phyloP scores from a whole-genome alignment of 768 basidiomycete species.

The Arthromyces matolae region DNA sequence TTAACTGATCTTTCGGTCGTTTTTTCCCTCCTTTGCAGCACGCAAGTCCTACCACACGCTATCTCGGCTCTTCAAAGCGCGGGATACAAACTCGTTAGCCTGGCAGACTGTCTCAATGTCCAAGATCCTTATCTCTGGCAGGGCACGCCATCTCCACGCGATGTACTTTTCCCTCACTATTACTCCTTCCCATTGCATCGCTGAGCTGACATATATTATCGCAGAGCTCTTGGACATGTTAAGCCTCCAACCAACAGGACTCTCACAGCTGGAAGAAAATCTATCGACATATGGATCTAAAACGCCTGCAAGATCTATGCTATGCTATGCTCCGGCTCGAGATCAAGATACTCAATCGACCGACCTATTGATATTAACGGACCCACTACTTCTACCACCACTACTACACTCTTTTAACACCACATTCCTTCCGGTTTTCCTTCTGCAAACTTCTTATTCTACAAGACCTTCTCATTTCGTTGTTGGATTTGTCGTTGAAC shows the following conservation, averaged over 20 bases:
- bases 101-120: conserved; percentile 36
- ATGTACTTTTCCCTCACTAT: conserved; percentile 21
- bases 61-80: conserved; percentile 31
- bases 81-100: conserved; percentile 36
- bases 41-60: conserved; percentile 32
- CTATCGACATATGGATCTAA: no score
- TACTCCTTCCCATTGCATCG: background rate
- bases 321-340: no score
- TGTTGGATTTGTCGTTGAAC: no score
- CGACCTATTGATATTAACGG: no score
- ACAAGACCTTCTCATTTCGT: no score
- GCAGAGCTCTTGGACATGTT: conserved; percentile 3
- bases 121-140: conserved; percentile 29
- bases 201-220: background rate
- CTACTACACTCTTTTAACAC: background rate
- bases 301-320: no score
- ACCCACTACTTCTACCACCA: no score
- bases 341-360: no score
- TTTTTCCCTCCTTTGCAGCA: conserved; percentile 10
- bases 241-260: background rate
- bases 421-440: background rate
- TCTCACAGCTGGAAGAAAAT: no score
- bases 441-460: no score
- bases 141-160: conserved; percentile 23
- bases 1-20: no score